A percentile compares a stretch with the other conserved stretches of the same genome.
Conservation (phyloP, 2,329 filamentous ascomycete genomes). For the Botrytis tulipae region DNA sequence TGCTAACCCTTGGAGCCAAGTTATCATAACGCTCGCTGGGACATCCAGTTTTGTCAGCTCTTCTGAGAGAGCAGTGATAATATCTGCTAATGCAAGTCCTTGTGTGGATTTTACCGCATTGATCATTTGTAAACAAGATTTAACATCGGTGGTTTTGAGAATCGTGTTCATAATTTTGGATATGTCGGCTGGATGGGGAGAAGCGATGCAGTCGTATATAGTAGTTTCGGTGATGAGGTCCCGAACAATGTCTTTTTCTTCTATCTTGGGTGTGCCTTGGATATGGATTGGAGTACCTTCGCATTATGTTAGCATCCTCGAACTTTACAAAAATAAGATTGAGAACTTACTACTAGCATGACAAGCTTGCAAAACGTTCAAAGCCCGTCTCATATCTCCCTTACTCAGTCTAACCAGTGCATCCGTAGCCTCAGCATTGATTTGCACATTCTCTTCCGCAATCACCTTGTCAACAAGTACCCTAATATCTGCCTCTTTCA, state of each 20-base stretch:
- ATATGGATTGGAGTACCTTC: conserved; percentile 65
- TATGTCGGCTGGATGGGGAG: conserved; percentile 87
- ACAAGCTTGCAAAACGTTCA: conserved; percentile 96
- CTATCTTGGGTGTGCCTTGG: conserved; percentile 57
- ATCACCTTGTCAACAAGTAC: conserved; percentile 86
- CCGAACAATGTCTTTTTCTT: conserved; percentile 64
- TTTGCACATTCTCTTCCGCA: conserved; percentile 80
- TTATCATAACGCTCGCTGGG: conserved; percentile 79
- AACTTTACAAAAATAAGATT: neutral
- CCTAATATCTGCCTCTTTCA: conserved; percentile 85
- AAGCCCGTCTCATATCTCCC: conserved; percentile 90
- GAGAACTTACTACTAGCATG: conserved; percentile 76
- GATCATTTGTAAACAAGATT: conserved; percentile 82
- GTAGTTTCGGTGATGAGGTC: conserved; percentile 88
- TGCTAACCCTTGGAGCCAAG: conserved; percentile 87
- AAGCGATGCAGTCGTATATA: conserved; percentile 97
- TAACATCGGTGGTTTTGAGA: conserved; percentile 81
- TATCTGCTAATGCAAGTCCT: conserved; percentile 88
- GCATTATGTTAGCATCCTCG: conserved; percentile 19
- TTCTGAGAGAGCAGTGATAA: conserved; percentile 81
- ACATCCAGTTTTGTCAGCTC: conserved; percentile 82
- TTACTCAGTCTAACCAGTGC: conserved; percentile 84
- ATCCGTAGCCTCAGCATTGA: conserved; percentile 75
- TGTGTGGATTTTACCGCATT: conserved; percentile 82
- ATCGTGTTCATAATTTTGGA: conserved; percentile 80